Conservation (phyloP, 1,284 basidiomycete species). For the Papiliotrema laurentii region DNA sequence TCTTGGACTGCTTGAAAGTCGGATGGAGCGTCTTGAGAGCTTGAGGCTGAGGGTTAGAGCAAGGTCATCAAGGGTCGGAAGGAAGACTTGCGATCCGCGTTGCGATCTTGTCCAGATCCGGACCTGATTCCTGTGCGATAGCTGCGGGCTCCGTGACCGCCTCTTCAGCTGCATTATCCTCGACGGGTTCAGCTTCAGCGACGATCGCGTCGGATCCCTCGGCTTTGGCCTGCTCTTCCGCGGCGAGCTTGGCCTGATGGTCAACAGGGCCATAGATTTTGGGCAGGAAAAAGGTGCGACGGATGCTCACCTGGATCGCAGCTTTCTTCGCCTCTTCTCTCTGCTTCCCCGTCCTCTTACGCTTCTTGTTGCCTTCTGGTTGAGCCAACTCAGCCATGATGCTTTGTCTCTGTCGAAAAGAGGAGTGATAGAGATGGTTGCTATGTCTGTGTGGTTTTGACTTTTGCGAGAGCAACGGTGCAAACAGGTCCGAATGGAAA, state of each 20-base stretch:
- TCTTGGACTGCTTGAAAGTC: constrained; percentile 66
- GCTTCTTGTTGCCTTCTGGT: constrained; percentile 27
- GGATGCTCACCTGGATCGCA: constrained; percentile 29
- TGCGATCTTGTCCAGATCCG: constrained; percentile 27
- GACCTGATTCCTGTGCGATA: constrained; percentile 2
- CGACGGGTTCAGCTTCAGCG: neutral
- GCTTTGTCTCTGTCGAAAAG: too few relatives aligned
- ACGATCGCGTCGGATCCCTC: neutral
- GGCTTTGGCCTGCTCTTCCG: neutral
- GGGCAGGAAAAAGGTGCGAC: neutral
- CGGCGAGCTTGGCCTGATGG: constrained; percentile 12
- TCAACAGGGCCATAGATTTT: neutral
- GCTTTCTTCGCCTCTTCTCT: constrained; percentile 39
- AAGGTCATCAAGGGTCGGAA: neutral
- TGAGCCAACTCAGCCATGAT: constrained; percentile 1
- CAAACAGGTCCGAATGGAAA: neutral
- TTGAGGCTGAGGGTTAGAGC: constrained; percentile 30
- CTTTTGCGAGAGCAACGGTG: neutral
- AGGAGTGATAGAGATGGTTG: too few relatives aligned
- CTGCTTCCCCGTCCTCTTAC: constrained; percentile 45
- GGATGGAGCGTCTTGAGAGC: constrained; percentile 45
- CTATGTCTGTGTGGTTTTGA: neutral
- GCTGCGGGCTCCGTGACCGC: neutral
- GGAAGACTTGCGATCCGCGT: constrained; percentile 32
- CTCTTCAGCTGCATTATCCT: neutral